Percentiles rank a stretch among this genome's conserved stretches.
Conservation (phyloP, 2,329 filamentous ascomycete genomes). For the Raffaelea ambrosiae region DNA sequence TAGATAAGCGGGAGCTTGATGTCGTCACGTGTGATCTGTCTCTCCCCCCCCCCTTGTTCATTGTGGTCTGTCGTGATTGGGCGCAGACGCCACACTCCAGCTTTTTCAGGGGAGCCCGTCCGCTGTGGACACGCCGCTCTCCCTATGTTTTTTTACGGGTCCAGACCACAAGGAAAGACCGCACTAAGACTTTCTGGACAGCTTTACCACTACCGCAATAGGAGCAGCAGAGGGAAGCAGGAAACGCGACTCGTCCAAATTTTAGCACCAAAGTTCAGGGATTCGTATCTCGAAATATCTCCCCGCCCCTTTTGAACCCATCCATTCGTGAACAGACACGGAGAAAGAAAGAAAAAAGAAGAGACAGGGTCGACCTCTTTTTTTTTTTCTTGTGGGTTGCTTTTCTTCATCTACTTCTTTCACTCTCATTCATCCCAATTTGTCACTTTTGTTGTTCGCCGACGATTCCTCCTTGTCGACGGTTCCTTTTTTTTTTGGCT, state of each 20-base stretch:
- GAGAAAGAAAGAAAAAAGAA: too few species aligned
- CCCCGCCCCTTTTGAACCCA: not conserved
- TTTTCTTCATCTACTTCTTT: not conserved
- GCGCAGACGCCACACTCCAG: not conserved
- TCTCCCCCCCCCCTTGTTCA: too few species aligned
- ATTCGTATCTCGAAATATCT: not conserved
- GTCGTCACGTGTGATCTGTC: too few species aligned
- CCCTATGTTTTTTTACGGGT: not conserved
- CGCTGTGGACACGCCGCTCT: slow-evolving; percentile 1
- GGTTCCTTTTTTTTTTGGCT: too few species aligned
- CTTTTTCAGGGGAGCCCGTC: not conserved
- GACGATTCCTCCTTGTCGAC: too few species aligned
- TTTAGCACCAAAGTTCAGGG: not conserved
- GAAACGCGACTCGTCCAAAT: not conserved
- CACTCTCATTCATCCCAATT: not conserved
- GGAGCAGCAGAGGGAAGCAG: too few species aligned
- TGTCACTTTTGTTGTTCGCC: too few species aligned
- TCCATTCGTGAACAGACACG: too few species aligned
- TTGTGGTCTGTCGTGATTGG: too few species aligned
- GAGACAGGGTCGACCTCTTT: too few species aligned
- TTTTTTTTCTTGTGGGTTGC: not conserved
- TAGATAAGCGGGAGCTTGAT: too few species aligned
- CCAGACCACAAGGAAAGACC: not conserved
- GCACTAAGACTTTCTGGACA: not conserved
- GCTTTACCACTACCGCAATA: not conserved